Base-by-base conservation (phyloP, 495 filamentous ascomycete species). In the Neurospora intermedia region DNA sequence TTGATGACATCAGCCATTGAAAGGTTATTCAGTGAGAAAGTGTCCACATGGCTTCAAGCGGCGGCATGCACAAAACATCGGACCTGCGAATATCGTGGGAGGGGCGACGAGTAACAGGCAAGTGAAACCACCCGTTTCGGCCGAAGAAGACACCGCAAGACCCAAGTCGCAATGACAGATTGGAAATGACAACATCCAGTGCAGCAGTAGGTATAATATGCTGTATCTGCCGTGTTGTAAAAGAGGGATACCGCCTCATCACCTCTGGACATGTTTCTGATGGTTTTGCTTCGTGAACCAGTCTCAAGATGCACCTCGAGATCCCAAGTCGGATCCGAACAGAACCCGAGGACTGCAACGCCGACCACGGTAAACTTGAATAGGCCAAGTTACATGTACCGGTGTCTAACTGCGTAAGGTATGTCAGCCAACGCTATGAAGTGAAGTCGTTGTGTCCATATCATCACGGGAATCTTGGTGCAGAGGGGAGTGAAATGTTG, bases 21-120 rank as follows among this genome's bases (percentile, higher is more conserved):
- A 0, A 23, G 0, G 5, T 5, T 54, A 20, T 27, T 20, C 0
- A 1, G 46, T 0, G 10, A 54, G 4, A 13, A 0, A 13, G 20
- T 23, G 20, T 15, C 46, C 11, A 27, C 11, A 1, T 54, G 15
- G 11, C 46, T 0, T 54, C 0, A 54, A 54, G 20, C 46, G 46
- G 20, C 46, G 46, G 20, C 11, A 27, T 54, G 20, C 46, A 54
- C 46, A 27, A 10, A 27, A 54, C 6, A 13, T 15, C 46, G 46
- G 46, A 54, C 46, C 1, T 54, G 20, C 20, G 46, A 27, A 11
- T 15, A 27, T 54, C 46, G 20, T 54, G n/a, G 46, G 20, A 54
- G 46, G 20, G 46, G 46, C 45, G 45, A n/a, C 10, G n/a, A 10
- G 46, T 54, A n/a, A 4, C 46, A 54, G 20, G 20, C 27, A 23